Conservation (phyloP, 768 basidiomycete species). For the Psilocybe subaeruginosa region DNA sequence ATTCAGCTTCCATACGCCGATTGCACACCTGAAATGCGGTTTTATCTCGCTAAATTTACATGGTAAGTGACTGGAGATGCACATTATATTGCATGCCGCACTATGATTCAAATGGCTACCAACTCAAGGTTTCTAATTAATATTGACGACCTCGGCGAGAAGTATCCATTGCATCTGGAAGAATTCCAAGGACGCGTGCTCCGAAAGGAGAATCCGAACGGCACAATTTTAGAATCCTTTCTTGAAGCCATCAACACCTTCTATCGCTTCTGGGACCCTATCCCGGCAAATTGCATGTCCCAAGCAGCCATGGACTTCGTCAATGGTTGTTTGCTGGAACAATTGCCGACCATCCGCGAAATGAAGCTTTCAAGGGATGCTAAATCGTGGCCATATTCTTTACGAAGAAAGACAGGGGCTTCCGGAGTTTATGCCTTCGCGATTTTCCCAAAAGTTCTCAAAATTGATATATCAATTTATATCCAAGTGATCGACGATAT, state of each 20-base stretch:
- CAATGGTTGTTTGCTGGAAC: slow-evolving; percentile 5
- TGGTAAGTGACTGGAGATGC: not conserved
- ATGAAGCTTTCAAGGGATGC: slow-evolving; percentile 5
- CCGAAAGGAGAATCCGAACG: not conserved
- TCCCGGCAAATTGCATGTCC: slow-evolving; percentile 11
- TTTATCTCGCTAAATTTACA: slow-evolving; percentile 4
- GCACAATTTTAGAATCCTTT: not conserved
- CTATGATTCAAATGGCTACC: not conserved
- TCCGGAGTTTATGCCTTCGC: slow-evolving; percentile 1
- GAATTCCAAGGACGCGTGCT: not conserved
- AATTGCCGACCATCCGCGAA: slow-evolving; percentile 1
- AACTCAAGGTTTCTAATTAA: not conserved
- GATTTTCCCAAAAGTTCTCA: slow-evolving; percentile 3
- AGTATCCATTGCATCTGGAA: not conserved
- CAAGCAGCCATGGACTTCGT: slow-evolving; percentile 8
- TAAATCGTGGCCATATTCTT: not conserved
- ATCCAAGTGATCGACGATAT: slow-evolving; percentile 11
- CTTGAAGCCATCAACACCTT: not conserved
- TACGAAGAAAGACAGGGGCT: slow-evolving; percentile 3
- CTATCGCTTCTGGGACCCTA: slow-evolving; percentile 2
- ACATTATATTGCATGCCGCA: not conserved
- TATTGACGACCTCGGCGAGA: not conserved
- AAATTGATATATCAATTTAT: slow-evolving; percentile 4
- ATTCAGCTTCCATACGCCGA: not conserved
- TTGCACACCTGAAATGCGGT: not conserved